Evolutionary conservation across 345 rosid species (phyloP).

Genomic region (Geranium rotundifolium): DNA sequence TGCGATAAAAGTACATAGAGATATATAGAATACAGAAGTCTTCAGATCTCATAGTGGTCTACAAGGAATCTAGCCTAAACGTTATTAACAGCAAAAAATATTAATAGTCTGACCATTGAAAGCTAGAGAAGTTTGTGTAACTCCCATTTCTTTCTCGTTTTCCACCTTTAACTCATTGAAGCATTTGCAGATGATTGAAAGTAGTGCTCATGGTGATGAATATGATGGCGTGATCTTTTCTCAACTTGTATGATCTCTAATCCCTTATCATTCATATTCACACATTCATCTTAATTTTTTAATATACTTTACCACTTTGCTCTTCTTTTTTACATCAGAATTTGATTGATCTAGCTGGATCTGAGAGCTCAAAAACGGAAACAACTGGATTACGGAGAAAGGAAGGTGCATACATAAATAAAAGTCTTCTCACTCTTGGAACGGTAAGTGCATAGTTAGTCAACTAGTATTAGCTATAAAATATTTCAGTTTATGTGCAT

Average conservation of each 20-base stretch:
- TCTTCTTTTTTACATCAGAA: conserved; percentile 41
- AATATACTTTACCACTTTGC: conserved; percentile 7
- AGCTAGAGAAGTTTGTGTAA: too few species aligned
- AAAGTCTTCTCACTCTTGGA: conserved; percentile 98
- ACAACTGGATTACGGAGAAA: conserved; percentile 95
- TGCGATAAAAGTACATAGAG: too few species aligned
- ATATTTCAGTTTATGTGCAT: background rate
- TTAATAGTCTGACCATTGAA: too few species aligned
- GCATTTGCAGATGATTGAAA: conserved; percentile 90
- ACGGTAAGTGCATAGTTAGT: conserved; percentile 45
- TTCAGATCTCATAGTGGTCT: too few species aligned
- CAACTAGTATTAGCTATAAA: background rate
- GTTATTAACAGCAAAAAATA: too few species aligned
- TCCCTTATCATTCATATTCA: conserved; percentile 8
- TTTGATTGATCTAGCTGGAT: conserved; percentile 98
- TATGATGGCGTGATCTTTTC: conserved; percentile 98
- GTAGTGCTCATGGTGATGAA: conserved; percentile 85
- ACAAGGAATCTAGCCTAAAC: too few species aligned
- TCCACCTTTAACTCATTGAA: conserved; percentile 4
- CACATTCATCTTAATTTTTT: background rate
- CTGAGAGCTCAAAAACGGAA: conserved; percentile 99
- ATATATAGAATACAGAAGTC: too few species aligned
- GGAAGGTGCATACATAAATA: conserved; percentile 98
- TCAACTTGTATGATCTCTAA: conserved; percentile 59
- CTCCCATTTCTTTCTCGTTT: too few species aligned